Percentiles rank a stretch among this genome's conserved stretches.
Evolutionary conservation across 345 rosid species (phyloP).

Genomic region (Murraya paniculata): DNA sequence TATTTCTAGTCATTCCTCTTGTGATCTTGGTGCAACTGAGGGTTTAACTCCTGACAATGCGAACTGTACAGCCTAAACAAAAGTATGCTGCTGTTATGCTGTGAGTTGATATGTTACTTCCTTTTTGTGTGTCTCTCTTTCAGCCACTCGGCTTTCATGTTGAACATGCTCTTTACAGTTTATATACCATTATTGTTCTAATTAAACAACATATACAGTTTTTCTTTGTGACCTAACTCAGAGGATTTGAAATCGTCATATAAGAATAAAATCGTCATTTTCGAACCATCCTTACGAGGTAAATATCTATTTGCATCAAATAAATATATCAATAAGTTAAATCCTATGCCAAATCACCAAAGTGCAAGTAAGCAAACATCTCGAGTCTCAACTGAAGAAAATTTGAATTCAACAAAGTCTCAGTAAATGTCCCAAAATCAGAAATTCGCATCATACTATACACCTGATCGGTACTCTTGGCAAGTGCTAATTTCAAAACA

Average conservation of each 20-base stretch:
- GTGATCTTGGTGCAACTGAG: not conserved
- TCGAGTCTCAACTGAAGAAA: not conserved
- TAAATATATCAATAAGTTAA: too few species aligned
- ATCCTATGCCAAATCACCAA: too few species aligned
- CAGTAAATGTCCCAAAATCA: not conserved
- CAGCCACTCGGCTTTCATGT: not conserved
- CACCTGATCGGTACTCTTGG: not conserved
- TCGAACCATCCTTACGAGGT: too few species aligned
- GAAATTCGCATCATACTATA: not conserved
- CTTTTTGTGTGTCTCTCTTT: not conserved
- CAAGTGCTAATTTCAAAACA: constrained; percentile 25
- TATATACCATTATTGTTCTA: too few species aligned
- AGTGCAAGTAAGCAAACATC: not conserved
- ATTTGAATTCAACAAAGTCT: not conserved
- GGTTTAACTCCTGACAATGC: not conserved
- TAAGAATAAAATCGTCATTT: too few species aligned
- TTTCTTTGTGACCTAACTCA: too few species aligned
- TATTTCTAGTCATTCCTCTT: not conserved
- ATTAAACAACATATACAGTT: too few species aligned
- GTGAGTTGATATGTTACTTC: not conserved
- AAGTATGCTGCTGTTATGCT: not conserved
- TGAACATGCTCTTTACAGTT: not conserved
- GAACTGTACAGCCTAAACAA: not conserved
- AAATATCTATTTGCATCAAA: too few species aligned
- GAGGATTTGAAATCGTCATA: not conserved